These are phyloP conservation scores for Ogataea angusta DNA, from an alignment of 805 yeast genomes.

Conservation along the genomic window DNA sequence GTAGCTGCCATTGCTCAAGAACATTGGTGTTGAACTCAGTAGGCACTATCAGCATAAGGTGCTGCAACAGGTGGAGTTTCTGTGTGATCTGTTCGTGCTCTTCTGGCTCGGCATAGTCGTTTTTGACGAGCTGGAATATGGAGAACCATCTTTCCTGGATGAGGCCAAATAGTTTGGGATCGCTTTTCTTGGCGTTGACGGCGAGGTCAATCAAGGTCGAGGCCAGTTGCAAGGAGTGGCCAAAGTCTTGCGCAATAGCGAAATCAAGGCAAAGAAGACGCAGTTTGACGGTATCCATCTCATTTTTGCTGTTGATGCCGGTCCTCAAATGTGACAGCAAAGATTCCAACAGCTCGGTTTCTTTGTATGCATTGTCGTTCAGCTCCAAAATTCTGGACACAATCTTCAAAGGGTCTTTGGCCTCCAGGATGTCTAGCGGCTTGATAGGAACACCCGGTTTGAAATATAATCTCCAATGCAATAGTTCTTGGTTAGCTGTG, in stretches of 20 bases:
- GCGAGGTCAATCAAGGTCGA: conserved; percentile 36
- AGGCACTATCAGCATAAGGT: conserved; percentile 50
- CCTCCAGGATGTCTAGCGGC: conserved; percentile 26
- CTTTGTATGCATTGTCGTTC: conserved; percentile 49
- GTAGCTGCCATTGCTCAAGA: conserved; percentile 58
- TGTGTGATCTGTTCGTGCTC: conserved; percentile 10
- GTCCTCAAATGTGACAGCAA: conserved; percentile 40
- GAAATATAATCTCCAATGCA: conserved; percentile 31
- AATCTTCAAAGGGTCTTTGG: conserved; percentile 25
- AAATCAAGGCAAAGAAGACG: conserved; percentile 57
- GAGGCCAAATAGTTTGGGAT: conserved; percentile 13
- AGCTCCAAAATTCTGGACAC: conserved; percentile 43
- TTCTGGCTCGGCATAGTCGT: conserved; percentile 24
- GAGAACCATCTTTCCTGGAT: conserved; percentile 57
- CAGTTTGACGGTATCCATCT: conserved; percentile 22
- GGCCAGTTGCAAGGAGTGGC: conserved; percentile 48
- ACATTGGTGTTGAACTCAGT: conserved; percentile 53
- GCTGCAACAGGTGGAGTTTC: conserved; percentile 55
- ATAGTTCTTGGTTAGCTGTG: conserved; percentile 20
- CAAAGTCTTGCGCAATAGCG: conserved; percentile 62
- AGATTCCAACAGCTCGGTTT: conserved; percentile 39
- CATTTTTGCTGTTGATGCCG: conserved; percentile 31
- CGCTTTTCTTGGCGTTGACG: conserved; percentile 3
- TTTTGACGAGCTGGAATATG: conserved; percentile 69
- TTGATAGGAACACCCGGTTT: conserved; percentile 30